A percentile compares a stretch with the other conserved stretches of the same genome.
Evolutionary conservation across 2,329 filamentous ascomycete genomes (phyloP).

Genomic region (Endocalyx cinctus): DNA sequence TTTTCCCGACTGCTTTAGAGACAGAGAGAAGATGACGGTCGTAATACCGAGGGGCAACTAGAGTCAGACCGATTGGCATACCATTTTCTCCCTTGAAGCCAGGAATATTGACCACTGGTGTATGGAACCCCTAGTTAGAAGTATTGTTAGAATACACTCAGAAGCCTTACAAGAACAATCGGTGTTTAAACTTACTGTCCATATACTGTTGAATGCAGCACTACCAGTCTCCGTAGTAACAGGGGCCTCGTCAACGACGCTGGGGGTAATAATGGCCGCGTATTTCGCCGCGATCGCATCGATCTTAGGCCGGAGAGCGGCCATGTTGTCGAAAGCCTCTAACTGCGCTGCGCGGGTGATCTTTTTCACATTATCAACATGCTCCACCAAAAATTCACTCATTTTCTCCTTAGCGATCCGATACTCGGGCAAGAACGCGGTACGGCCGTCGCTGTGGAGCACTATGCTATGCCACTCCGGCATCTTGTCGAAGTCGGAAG

Average conservation of each 20-base stretch:
- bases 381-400: constrained; percentile 36
- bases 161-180: not conserved
- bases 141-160: constrained; percentile 1
- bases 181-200: constrained; percentile 40
- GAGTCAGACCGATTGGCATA: constrained; percentile 55
- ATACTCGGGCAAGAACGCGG: constrained; percentile 52
- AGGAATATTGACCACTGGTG: constrained; percentile 59
- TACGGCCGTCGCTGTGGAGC: constrained; percentile 46
- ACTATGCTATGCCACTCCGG: constrained; percentile 49
- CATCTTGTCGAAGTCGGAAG: constrained; percentile 41
- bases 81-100: constrained; percentile 54
- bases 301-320: constrained; percentile 47
- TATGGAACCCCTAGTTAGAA: constrained; percentile 43
- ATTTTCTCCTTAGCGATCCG: constrained; percentile 42
- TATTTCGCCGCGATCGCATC: constrained; percentile 49
- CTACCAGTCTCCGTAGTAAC: constrained; percentile 51
- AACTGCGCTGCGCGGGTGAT: constrained; percentile 44
- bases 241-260: constrained; percentile 56
- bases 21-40: constrained; percentile 38
- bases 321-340: constrained; percentile 50
- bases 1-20: constrained; percentile 31
- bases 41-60: constrained; percentile 42
- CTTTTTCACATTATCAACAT: constrained; percentile 45
- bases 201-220: constrained; percentile 45
- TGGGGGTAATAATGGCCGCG: constrained; percentile 53